Evolutionary conservation across 306 rosid genomes (phyloP).

Genomic region (Dalbergia oliveri): DNA sequence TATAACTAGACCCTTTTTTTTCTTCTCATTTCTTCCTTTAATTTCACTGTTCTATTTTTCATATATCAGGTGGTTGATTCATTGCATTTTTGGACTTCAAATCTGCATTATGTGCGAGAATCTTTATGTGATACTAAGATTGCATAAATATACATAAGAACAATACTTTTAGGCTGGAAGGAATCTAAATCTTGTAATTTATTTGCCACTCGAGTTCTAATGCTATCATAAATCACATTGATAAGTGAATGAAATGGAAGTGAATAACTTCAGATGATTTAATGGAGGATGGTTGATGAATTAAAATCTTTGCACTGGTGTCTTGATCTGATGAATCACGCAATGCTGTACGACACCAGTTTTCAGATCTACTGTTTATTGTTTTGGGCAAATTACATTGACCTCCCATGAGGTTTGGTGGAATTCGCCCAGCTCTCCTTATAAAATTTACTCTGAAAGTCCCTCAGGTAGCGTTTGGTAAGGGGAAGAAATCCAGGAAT

Average conservation of each 20-base stretch:
- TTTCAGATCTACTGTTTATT: neutral
- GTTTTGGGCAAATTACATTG: too few species aligned
- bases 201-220: neutral
- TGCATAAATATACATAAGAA: neutral
- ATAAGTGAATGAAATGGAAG: constrained; percentile 1
- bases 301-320: neutral
- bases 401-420: too few species aligned
- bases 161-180: neutral
- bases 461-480: too few species aligned
- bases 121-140: neutral
- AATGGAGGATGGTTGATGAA: constrained; percentile 3
- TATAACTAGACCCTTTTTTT: constrained; percentile 5
- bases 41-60: neutral
- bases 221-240: neutral
- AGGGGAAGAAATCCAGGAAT: too few species aligned
- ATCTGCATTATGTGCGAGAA: neutral
- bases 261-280: constrained; percentile 5
- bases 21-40: neutral
- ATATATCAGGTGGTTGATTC: neutral
- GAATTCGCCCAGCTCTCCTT: too few species aligned
- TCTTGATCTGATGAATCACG: constrained; percentile 17
- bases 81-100: neutral
- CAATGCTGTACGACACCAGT: constrained; percentile 3
- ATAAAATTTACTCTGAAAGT: too few species aligned
- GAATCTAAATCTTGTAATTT: neutral